phyloP scores from a whole-genome alignment of 345 rosid species.

The Pelargonium nanum region DNA sequence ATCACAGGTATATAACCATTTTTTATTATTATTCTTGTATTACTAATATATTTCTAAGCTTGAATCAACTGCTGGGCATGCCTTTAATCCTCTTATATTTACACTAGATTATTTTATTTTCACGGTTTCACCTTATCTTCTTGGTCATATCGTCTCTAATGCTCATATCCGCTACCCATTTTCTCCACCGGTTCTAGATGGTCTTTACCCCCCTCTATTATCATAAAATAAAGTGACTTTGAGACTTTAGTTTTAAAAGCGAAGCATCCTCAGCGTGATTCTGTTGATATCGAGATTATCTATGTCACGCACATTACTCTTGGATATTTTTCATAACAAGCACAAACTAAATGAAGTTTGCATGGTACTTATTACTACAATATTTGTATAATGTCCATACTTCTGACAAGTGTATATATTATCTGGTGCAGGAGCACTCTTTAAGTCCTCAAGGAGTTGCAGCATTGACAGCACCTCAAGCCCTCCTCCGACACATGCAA shows the following conservation, averaged over 20 bases:
- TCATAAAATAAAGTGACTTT: too few relatives aligned
- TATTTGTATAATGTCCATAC: not conserved
- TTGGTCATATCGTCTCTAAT: not conserved
- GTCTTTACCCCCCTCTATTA: too few relatives aligned
- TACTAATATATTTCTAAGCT: not conserved
- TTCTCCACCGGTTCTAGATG: too few relatives aligned
- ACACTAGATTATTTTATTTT: too few relatives aligned
- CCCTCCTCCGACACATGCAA: slow-evolving; percentile 80
- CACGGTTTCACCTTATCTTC: too few relatives aligned
- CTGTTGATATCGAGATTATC: too few relatives aligned
- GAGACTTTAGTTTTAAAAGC: too few relatives aligned
- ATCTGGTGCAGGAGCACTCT: slow-evolving; percentile 43
- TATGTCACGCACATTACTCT: too few relatives aligned
- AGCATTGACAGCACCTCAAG: slow-evolving; percentile 60
- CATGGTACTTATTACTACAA: not conserved
- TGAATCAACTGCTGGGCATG: not conserved
- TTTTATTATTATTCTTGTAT: not conserved
- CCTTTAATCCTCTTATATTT: not conserved
- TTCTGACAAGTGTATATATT: slow-evolving; percentile 3
- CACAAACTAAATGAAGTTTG: not conserved
- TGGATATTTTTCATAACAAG: too few relatives aligned
- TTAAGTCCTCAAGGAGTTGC: slow-evolving; percentile 63
- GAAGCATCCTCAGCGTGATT: too few relatives aligned
- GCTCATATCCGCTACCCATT: not conserved
- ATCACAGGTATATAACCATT: slow-evolving; percentile 45